A percentile compares a stretch with the other conserved stretches of the same genome.
phyloP scores from a whole-genome alignment of 352 stramenopile genomes.

The Paralagenidium karlingii region DNA sequence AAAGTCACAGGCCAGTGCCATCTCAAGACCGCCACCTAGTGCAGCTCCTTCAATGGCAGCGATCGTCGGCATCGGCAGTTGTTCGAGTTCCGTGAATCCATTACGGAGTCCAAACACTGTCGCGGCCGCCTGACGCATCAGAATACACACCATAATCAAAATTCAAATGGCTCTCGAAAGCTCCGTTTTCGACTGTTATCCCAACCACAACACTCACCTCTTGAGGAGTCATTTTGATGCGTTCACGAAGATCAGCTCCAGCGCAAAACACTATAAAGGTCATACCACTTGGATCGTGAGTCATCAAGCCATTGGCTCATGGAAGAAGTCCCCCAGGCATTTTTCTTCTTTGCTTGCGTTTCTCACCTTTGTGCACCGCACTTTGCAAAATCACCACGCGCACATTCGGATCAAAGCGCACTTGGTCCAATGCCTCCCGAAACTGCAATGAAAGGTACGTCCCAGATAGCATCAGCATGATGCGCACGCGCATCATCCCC shows the following conservation, averaged over 20 bases:
- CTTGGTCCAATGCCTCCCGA: slow-evolving; percentile 39
- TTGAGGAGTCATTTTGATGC: slow-evolving; percentile 68
- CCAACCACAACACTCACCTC: slow-evolving; percentile 29
- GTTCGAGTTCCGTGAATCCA: slow-evolving; percentile 75
- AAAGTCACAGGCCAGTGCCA: slow-evolving; percentile 88
- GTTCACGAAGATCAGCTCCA: slow-evolving; percentile 85
- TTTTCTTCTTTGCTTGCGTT: too few species aligned
- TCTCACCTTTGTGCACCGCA: slow-evolving; percentile 35
- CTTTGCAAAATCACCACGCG: slow-evolving; percentile 75
- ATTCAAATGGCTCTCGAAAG: not conserved
- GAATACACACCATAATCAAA: not conserved
- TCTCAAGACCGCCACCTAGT: slow-evolving; percentile 85
- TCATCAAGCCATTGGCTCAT: not conserved
- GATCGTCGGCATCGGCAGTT: slow-evolving; percentile 88
- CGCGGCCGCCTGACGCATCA: slow-evolving; percentile 21
- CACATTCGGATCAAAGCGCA: slow-evolving; percentile 51
- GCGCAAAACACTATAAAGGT: slow-evolving; percentile 69
- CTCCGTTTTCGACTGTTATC: not conserved
- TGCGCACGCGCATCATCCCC: not conserved
- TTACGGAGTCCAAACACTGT: slow-evolving; percentile 65
- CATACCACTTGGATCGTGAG: not conserved
- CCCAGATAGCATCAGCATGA: not conserved
- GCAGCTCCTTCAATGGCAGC: slow-evolving; percentile 86
- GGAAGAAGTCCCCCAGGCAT: not conserved
- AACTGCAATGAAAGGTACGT: slow-evolving; percentile 11